These are phyloP conservation scores for Cutaneotrichosporon dermatis DNA, from an alignment of 1,284 basidiomycete genomes.

Conservation along the genomic window DNA sequence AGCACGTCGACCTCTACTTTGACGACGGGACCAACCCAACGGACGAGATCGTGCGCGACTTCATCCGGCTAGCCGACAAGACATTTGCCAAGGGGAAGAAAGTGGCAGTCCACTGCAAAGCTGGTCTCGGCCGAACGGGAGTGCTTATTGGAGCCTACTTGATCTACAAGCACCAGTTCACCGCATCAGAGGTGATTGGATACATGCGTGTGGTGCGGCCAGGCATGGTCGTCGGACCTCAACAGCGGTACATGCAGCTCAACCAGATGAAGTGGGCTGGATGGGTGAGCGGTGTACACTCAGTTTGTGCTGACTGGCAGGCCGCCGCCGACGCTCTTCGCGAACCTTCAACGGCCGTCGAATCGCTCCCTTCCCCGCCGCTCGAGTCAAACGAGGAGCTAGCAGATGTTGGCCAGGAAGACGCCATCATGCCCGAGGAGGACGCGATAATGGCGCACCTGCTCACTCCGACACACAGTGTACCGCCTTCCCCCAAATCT, in stretches of 20 bases:
- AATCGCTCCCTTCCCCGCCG: slow-evolving; percentile 40
- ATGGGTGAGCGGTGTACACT: slow-evolving; percentile 70
- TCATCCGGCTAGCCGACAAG: slow-evolving; percentile 78
- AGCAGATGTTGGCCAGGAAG: too few species aligned
- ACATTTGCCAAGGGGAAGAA: slow-evolving; percentile 68
- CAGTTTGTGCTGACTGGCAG: slow-evolving; percentile 49
- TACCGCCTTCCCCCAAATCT: slow-evolving; percentile 13
- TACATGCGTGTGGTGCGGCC: slow-evolving; percentile 98
- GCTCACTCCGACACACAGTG: slow-evolving; percentile 1
- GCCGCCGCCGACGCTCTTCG: slow-evolving; percentile 56
- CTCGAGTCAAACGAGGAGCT: slow-evolving; percentile 15
- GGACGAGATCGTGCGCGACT: slow-evolving; percentile 85
- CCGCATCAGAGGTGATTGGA: slow-evolving; percentile 93
- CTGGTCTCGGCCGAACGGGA: slow-evolving; percentile 55
- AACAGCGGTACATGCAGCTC: slow-evolving; percentile 88
- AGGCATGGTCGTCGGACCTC: slow-evolving; percentile 76
- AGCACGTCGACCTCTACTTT: slow-evolving; percentile 81
- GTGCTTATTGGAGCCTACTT: slow-evolving; percentile 96
- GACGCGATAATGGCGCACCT: neutral
- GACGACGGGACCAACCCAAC: slow-evolving; percentile 83
- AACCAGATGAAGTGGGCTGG: slow-evolving; percentile 91
- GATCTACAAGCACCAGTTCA: slow-evolving; percentile 99
- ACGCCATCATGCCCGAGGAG: neutral
- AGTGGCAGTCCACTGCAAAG: slow-evolving; percentile 75
- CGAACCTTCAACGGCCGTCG: slow-evolving; percentile 50